These are phyloP conservation scores for Chrysosphaeria jannelii DNA, from an alignment of 2,329 filamentous ascomycete species.

Conservation along the genomic window DNA sequence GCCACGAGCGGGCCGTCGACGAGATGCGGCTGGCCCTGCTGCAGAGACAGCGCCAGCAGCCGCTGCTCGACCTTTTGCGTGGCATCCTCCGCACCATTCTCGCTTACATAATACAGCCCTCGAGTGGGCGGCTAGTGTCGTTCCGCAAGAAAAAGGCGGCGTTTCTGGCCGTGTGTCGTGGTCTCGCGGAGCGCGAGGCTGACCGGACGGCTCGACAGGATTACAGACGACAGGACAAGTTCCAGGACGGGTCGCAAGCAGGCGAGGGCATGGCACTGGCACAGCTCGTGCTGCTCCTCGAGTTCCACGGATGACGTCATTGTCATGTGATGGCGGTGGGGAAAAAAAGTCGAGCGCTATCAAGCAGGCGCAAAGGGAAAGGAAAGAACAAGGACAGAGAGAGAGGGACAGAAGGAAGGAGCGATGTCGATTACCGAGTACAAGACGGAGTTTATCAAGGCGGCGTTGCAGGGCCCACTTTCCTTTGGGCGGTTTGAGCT, in stretches of 20 bases:
- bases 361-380: neutral
- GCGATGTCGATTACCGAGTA: too few species aligned
- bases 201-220: conserved; percentile 9
- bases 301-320: conserved; percentile 7
- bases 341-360: too few species aligned
- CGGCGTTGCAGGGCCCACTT: conserved; percentile 38
- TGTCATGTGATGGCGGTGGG: too few species aligned
- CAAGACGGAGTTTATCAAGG: conserved; percentile 43
- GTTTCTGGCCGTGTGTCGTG: conserved; percentile 43
- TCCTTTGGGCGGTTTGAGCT: conserved; percentile 66
- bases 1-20: conserved; percentile 46
- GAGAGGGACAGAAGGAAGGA: too few species aligned
- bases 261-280: conserved; percentile 5
- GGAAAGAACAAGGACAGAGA: conserved; percentile 1
- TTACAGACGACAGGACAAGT: conserved; percentile 4
- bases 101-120: too few species aligned
- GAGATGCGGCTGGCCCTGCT: conserved; percentile 45
- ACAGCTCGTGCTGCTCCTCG: conserved; percentile 7
- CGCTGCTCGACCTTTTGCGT: conserved; percentile 42
- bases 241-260: conserved; percentile 2
- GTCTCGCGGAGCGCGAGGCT: conserved; percentile 30
- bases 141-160: conserved; percentile 45
- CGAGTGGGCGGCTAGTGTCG: too few species aligned
- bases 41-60: conserved; percentile 42
- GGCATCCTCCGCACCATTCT: conserved; percentile 48